Percentiles rank a stretch among this genome's conserved stretches.
These are phyloP conservation scores for Ziziphus jujuba DNA, from an alignment of 306 rosid genomes.

Conservation along the genomic window DNA sequence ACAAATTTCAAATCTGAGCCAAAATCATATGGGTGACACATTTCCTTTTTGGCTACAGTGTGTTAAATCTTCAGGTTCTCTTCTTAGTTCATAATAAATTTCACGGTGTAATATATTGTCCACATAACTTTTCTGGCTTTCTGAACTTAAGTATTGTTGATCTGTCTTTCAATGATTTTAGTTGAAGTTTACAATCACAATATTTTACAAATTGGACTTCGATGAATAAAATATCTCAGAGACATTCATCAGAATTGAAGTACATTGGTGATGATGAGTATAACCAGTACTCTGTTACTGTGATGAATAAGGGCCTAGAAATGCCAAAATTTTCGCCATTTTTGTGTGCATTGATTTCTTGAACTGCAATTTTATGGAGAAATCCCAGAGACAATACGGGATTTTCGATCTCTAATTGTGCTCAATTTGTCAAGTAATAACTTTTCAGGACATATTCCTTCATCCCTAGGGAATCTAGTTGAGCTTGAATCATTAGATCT, in stretches of 20 bases:
- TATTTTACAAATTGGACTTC: conserved; percentile 4
- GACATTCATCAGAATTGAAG: too few relatives aligned
- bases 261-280: too few relatives aligned
- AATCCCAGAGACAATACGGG: neutral
- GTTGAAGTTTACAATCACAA: neutral
- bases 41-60: neutral
- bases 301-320: neutral
- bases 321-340: neutral
- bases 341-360: neutral
- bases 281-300: neutral
- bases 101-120: neutral
- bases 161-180: neutral
- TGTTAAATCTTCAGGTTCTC: neutral
- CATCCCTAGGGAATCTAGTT: too few relatives aligned
- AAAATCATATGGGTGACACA: neutral
- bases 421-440: too few relatives aligned
- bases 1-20: neutral
- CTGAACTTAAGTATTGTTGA: neutral
- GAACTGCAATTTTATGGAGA: neutral
- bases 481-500: too few relatives aligned
- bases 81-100: neutral
- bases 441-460: too few relatives aligned
- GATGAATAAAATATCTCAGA: neutral
- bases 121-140: neutral
- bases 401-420: neutral